Base-by-base conservation (phyloP, 2,329 filamentous ascomycete species). In the Hyphodiscus sp. region DNA sequence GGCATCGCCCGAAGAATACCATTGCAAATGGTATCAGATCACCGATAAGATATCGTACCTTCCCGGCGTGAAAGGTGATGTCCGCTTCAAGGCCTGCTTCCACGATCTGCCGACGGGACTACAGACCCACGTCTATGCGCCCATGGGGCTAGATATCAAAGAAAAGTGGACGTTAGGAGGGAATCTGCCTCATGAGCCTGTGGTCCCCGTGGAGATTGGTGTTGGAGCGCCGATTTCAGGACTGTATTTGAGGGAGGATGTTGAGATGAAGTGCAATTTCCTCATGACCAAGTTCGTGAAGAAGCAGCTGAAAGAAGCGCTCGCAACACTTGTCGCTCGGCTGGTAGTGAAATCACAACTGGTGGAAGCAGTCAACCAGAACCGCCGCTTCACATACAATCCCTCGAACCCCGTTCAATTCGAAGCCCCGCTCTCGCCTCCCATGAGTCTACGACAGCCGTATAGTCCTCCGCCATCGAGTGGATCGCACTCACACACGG, bases 101-200 rank as follows among this genome's bases (percentile, higher is more conserved):
- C 81, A 89, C 69, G 81, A 95, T 65, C 74, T 89, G 19, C 74
- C 82, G 2, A 74, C 79, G 53, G 89, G 90, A 4, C 70, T 95
- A 29, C 84, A 91, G 71, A 94, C 89, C 15, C 90, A 95, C 67
- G 84, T 85, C 63, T 92, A 90, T 64, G 90, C 89, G 4, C 89
- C 91, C 0, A 80, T 90, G 65, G 89, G 89, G 11, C 78, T 95
- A 50, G 83, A 94, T 57, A 87, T 95, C 61, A 82, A 83, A 55
- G 85, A 82, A 48, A 86, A 85, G 70, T 95, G 89, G 89, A 83
- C 77, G 8, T 74, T 96, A 3, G 83, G 81, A 45, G 90, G 90
- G 10, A 82, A 79, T 11, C 71, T 87, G 41, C 84, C 85, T 0
- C 87, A 85, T 16, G 89, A 95, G 69, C 79, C 82, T 1, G 74